These are phyloP conservation scores for Porphyrellus cyaneotinctus DNA, from an alignment of 768 basidiomycete genomes.

Conservation along the genomic window DNA sequence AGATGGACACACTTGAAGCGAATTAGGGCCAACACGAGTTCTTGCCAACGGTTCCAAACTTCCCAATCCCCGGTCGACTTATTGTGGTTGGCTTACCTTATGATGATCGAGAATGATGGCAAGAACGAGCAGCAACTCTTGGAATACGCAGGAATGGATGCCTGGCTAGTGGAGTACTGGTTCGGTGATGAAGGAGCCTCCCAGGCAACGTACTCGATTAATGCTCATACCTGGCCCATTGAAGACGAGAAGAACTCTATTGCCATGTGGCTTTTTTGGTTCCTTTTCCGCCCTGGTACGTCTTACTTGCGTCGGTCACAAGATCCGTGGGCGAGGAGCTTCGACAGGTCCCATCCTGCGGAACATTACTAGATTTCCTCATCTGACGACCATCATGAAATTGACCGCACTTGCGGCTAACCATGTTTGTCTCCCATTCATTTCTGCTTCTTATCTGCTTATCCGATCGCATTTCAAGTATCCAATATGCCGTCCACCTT, in stretches of 20 bases:
- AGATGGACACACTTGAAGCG: constrained; percentile 56
- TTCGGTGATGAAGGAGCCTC: constrained; percentile 59
- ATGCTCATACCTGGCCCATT: constrained; percentile 52
- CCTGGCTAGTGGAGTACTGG: constrained; percentile 67
- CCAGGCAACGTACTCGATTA: constrained; percentile 38
- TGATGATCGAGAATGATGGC: constrained; percentile 80
- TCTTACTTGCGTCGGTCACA: constrained; percentile 4
- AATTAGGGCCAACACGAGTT: constrained; percentile 40
- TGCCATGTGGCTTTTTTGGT: constrained; percentile 81
- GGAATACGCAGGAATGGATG: constrained; percentile 59
- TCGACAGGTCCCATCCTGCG: constrained; percentile 45
- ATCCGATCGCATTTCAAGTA: constrained; percentile 45
- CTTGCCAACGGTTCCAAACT: constrained; percentile 18
- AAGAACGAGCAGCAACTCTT: constrained; percentile 67
- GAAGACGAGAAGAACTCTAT: constrained; percentile 50
- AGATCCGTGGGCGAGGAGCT: background rate
- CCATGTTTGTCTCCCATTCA: constrained; percentile 37
- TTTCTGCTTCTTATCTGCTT: background rate
- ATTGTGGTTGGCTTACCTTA: constrained; percentile 65
- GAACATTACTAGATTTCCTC: constrained; percentile 39
- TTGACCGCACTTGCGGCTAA: constrained; percentile 67
- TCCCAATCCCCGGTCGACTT: constrained; percentile 31
- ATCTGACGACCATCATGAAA: constrained; percentile 51
- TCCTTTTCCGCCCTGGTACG: constrained; percentile 60
- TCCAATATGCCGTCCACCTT: constrained; percentile 50